A percentile compares a stretch with the other conserved stretches of the same genome.
Evolutionary conservation across 345 rosid genomes (phyloP).

Genomic region (Corchorus olitorius): DNA sequence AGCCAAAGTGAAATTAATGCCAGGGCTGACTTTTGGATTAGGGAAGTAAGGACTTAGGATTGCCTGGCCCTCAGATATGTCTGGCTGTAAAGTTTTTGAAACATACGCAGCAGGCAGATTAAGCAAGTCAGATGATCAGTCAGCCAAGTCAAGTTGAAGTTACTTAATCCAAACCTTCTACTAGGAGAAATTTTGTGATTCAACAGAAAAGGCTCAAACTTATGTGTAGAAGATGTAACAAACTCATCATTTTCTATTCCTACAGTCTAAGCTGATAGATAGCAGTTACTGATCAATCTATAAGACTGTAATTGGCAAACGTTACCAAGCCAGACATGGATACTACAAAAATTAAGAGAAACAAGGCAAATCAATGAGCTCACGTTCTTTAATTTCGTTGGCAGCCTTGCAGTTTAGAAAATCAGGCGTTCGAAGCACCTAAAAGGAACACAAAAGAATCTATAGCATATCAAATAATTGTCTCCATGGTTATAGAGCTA

Average conservation of each 20-base stretch:
- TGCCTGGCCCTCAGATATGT: neutral
- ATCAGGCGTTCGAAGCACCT: slow-evolving; percentile 70
- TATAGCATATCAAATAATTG: neutral
- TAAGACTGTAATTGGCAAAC: neutral
- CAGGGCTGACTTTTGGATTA: neutral
- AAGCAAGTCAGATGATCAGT: neutral
- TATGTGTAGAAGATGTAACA: neutral
- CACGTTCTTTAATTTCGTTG: slow-evolving; percentile 68
- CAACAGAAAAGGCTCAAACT: neutral
- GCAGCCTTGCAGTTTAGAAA: slow-evolving; percentile 67
- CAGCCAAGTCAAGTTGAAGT: neutral
- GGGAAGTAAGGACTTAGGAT: neutral
- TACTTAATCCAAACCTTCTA: slow-evolving; percentile 4
- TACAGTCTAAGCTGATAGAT: neutral
- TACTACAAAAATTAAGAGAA: neutral
- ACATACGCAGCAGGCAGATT: neutral
- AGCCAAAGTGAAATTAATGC: neutral
- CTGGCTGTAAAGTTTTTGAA: neutral
- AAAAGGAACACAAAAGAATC: slow-evolving; percentile 25
- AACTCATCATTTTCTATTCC: neutral
- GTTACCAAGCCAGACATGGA: slow-evolving; percentile 2
- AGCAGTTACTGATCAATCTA: neutral
- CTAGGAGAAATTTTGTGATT: neutral
- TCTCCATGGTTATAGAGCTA: neutral
- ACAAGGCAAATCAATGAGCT: slow-evolving; percentile 26